Evolutionary conservation across 108 stramenopile species (phyloP).

Genomic region (Parmales sp.): DNA sequence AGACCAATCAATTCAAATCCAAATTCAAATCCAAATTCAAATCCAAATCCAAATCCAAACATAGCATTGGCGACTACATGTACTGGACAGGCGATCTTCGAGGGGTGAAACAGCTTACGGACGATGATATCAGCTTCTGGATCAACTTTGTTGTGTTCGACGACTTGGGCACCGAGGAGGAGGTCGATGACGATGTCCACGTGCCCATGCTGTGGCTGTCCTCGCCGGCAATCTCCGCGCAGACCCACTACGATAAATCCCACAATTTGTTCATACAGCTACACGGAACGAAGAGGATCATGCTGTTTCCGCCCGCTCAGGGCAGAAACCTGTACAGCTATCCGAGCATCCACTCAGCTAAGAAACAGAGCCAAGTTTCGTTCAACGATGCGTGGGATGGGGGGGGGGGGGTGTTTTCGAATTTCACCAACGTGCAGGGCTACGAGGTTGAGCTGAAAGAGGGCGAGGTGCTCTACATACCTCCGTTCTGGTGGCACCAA

Average conservation of each 20-base stretch:
- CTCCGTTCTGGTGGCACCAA: conserved; percentile 12
- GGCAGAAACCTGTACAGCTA: conserved; percentile 8
- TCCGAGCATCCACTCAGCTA: conserved; percentile 1
- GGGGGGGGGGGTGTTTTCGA: not conserved
- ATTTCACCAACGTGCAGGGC: not conserved
- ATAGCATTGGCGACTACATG: not conserved
- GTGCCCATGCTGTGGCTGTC: conserved; percentile 22
- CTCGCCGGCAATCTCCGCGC: conserved; percentile 14
- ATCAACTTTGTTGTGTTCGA: not conserved
- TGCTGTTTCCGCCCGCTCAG: conserved; percentile 13
- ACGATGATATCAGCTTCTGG: not conserved
- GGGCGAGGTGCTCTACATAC: conserved; percentile 7
- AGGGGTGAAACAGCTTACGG: not conserved
- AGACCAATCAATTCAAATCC: too few species aligned
- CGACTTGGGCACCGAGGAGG: not conserved
- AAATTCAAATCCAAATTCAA: too few species aligned
- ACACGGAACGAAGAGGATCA: conserved; percentile 13
- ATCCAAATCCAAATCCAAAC: not conserved
- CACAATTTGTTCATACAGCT: conserved; percentile 20
- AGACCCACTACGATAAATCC: conserved; percentile 21
- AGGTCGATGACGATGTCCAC: not conserved
- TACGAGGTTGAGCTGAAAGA: not conserved
- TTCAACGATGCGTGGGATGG: not conserved
- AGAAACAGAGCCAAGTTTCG: not conserved
- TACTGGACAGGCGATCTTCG: not conserved